Conservation (phyloP, 208 protist genomes). For the Trypanosoma boissoni region DNA sequence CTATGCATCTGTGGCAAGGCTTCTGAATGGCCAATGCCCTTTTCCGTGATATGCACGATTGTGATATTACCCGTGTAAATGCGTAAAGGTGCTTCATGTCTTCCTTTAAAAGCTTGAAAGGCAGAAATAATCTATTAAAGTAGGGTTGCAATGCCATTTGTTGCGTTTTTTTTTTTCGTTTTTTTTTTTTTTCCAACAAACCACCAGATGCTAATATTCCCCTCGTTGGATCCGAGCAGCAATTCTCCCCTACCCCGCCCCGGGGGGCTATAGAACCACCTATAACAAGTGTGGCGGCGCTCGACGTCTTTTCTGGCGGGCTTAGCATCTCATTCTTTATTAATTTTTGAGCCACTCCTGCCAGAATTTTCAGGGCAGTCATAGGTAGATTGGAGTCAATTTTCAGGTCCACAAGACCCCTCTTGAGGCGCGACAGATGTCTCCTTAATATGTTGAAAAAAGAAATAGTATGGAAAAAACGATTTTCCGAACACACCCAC, state of each 20-base stretch:
- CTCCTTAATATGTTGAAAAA: neutral
- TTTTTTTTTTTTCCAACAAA: neutral
- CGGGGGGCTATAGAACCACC: neutral
- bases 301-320: neutral
- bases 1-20: neutral
- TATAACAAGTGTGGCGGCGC: neutral
- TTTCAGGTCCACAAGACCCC: neutral
- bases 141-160: neutral
- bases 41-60: neutral
- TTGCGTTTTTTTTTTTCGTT: neutral
- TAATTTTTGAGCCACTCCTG: neutral
- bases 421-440: constrained; percentile 2
- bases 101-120: neutral
- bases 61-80: neutral
- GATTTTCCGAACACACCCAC: neutral
- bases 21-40: neutral
- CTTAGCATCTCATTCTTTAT: neutral
- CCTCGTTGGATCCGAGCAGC: too few species aligned
- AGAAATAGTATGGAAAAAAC: constrained; percentile 6
- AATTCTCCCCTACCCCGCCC: constrained; percentile 1
- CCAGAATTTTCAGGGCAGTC: too few species aligned
- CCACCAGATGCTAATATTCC: neutral
- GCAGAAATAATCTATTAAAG: neutral
- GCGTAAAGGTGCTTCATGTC: neutral
- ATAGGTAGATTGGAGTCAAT: neutral